These are phyloP conservation scores for Neocucurbitaria cava DNA, from an alignment of 2,329 filamentous ascomycete genomes.

Conservation along the genomic window DNA sequence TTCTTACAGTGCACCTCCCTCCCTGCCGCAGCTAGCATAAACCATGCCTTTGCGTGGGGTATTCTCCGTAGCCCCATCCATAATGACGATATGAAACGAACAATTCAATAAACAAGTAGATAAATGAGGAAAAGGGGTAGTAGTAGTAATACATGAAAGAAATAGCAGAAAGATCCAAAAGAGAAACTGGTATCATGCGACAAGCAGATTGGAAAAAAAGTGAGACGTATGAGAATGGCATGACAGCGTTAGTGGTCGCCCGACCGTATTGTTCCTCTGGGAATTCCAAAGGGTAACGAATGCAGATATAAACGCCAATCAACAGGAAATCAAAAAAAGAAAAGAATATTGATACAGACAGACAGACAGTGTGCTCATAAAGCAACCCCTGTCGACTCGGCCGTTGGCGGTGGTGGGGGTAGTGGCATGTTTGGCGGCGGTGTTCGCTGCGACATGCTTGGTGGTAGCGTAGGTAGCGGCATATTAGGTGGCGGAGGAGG, in stretches of 20 bases:
- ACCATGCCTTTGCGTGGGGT: neutral
- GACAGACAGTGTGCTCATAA: constrained; percentile 5
- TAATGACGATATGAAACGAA: neutral
- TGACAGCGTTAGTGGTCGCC: neutral
- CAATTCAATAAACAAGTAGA: neutral
- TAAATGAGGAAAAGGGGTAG: neutral
- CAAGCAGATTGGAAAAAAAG: neutral
- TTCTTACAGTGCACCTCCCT: neutral
- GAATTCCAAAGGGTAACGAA: neutral
- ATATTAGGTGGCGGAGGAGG: constrained; percentile 45
- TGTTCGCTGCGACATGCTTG: constrained; percentile 14
- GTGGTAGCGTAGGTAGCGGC: constrained; percentile 31
- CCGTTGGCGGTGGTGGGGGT: constrained; percentile 14
- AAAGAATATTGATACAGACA: neutral
- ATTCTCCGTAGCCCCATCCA: neutral
- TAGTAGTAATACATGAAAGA: neutral
- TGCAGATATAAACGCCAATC: neutral
- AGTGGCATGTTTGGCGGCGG: constrained; percentile 19
- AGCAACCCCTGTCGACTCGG: constrained; percentile 2
- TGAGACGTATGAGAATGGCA: neutral
- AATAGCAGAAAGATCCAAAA: neutral
- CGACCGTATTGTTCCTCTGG: neutral
- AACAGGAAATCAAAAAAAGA: neutral
- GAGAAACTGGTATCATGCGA: constrained; percentile 2
- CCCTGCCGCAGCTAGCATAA: neutral